Base-by-base conservation (phyloP, 257 asterid genomes). In the Gentiana dahurica region DNA sequence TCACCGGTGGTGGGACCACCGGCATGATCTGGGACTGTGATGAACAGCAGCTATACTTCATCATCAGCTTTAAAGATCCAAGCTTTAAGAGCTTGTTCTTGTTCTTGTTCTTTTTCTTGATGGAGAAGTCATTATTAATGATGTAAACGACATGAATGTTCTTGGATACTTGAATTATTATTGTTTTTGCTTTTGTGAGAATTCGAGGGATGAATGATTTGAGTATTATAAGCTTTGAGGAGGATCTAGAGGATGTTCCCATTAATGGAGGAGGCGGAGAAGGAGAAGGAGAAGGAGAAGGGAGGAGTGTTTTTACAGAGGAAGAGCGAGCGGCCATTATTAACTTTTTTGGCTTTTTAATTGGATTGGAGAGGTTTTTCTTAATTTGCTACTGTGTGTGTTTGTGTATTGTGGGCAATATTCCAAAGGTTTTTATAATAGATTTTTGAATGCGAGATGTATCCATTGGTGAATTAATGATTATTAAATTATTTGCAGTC, bases 1-100 rank as follows among this genome's bases (percentile, higher is more conserved):
- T 24, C 24, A 24, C 0, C 24, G 24, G 24, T 24, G 24, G 24
- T 24, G 24, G 24, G 24, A 24, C 24, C 24, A 24, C 24, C 24
- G 24, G 24, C 24, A 24, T 24, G 24, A 24, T 24, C 24, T 24
- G 24, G 24, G 24, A 24, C 24, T 24, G 24, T 24, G 24, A 24
- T 24, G 24, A 24, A 24, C 24, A 24, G 24, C 24, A 62, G 59
- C 12, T 79, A 73, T n/a, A 57, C 53, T 0, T 71, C 50, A 11
- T 57, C 12, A 32, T 51, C 48, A 82, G 65, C 69, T 86, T 65
- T 49, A 85, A 85, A 1, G 95, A 85, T 5, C 86, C 71, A 34
- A 82, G 24, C 24, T 24, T 75, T 12, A 74, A 63, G 41, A 82
- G 54, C 52, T 77, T 80, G 32, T 53, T 74, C 58, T 78, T 65